These are phyloP conservation scores for Coemansia guatemalensis DNA, from an alignment of 192 early-diverging fungal genomes.

Conservation along the genomic window DNA sequence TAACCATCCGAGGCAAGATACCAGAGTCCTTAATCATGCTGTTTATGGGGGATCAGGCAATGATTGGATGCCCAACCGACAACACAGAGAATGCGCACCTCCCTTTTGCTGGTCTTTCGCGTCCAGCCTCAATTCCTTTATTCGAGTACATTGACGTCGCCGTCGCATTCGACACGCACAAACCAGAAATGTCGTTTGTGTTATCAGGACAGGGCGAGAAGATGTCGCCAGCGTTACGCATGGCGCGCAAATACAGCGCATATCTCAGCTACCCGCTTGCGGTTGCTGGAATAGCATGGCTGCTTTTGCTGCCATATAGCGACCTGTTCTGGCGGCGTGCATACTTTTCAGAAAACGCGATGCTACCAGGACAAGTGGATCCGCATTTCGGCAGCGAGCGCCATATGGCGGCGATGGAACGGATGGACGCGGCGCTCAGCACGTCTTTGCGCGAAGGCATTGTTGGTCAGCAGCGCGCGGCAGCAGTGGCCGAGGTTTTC, in stretches of 20 bases:
- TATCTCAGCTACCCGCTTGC: constrained; percentile 59
- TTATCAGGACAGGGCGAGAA: constrained; percentile 52
- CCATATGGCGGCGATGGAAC: constrained; percentile 29
- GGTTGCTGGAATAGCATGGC: constrained; percentile 60
- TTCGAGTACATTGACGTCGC: background rate
- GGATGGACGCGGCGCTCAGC: constrained; percentile 14
- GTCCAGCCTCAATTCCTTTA: background rate
- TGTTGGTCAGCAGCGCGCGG: constrained; percentile 5
- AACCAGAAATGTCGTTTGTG: constrained; percentile 41
- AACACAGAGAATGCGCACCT: background rate
- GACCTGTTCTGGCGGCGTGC: constrained; percentile 58
- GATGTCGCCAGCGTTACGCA: constrained; percentile 34
- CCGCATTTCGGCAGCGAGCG: constrained; percentile 25
- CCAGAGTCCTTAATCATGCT: background rate
- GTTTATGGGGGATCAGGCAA: background rate
- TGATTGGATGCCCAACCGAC: background rate
- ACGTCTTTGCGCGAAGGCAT: background rate
- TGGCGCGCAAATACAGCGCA: constrained; percentile 39
- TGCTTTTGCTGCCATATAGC: constrained; percentile 63
- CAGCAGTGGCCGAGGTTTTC: constrained; percentile 21
- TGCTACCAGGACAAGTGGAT: constrained; percentile 68
- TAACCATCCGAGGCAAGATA: background rate
- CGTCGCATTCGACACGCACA: background rate
- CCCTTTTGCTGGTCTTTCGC: background rate
- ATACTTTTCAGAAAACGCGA: constrained; percentile 78